Percentiles rank a stretch among this genome's conserved stretches.
Conservation (phyloP, 2,329 filamentous ascomycete genomes). For the Rugonectria rugulosa region DNA sequence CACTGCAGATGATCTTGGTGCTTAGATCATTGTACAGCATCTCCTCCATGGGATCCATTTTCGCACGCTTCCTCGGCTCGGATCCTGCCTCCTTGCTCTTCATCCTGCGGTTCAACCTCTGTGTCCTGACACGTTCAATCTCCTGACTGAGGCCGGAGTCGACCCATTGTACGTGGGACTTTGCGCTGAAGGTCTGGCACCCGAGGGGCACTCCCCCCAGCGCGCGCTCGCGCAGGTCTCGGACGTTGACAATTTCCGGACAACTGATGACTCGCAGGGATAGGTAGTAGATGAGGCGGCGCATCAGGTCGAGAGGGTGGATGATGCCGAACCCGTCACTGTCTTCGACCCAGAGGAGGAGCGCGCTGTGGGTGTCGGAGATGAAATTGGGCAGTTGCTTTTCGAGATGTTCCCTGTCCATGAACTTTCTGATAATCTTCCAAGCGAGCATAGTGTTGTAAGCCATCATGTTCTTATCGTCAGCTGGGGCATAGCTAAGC, state of each 20-base stretch:
- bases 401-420: slow-evolving; percentile 48
- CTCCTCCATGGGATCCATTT: slow-evolving; percentile 60
- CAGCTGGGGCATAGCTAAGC: neutral
- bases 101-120: slow-evolving; percentile 56
- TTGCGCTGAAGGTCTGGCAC: slow-evolving; percentile 55
- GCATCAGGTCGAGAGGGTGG: slow-evolving; percentile 63
- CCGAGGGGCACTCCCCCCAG: slow-evolving; percentile 53
- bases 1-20: slow-evolving; percentile 51
- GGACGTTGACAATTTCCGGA: slow-evolving; percentile 59
- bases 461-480: neutral
- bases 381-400: slow-evolving; percentile 48
- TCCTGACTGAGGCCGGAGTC: neutral
- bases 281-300: slow-evolving; percentile 60
- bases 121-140: neutral
- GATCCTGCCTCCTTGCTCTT: slow-evolving; percentile 51
- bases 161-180: slow-evolving; percentile 48
- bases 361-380: slow-evolving; percentile 44
- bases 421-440: slow-evolving; percentile 42
- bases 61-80: slow-evolving; percentile 41
- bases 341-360: slow-evolving; percentile 3
- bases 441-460: slow-evolving; percentile 31
- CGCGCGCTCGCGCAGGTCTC: slow-evolving; percentile 49
- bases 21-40: slow-evolving; percentile 57
- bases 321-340: slow-evolving; percentile 29
- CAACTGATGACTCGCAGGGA: slow-evolving; percentile 54